Evolutionary conservation across 2,329 filamentous ascomycete genomes (phyloP).

Genomic region (Aspergillus hiratsukae): DNA sequence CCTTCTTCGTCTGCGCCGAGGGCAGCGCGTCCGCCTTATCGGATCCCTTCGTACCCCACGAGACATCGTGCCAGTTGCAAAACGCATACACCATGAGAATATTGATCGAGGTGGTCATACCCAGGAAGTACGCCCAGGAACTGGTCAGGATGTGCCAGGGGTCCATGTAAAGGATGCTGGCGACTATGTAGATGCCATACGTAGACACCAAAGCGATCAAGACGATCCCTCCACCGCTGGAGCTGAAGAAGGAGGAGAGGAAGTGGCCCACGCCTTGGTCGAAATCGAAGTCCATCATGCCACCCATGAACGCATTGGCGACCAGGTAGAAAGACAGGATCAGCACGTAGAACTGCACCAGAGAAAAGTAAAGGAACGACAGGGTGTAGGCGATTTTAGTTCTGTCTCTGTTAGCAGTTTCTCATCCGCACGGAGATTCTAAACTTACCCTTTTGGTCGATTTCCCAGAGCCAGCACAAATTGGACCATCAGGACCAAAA

Average conservation of each 20-base stretch:
- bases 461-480: conserved; percentile 97
- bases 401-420: not conserved
- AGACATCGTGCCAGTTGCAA: conserved; percentile 99
- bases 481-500: conserved; percentile 86
- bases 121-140: conserved; percentile 84
- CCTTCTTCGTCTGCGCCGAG: conserved; percentile 81
- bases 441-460: conserved; percentile 74
- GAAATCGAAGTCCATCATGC: conserved; percentile 59
- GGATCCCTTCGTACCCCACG: conserved; percentile 98
- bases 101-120: conserved; percentile 98
- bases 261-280: conserved; percentile 62
- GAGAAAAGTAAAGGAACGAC: conserved; percentile 79
- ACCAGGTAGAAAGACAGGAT: conserved; percentile 86
- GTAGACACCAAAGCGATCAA: conserved; percentile 89
- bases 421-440: not conserved
- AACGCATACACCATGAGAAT: conserved; percentile 99
- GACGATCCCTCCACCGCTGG: conserved; percentile 79
- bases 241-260: conserved; percentile 75
- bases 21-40: conserved; percentile 92
- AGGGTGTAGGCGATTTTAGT: conserved; percentile 83
- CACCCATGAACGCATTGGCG: conserved; percentile 67
- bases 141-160: conserved; percentile 99
- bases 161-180: conserved; percentile 95
- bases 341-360: conserved; percentile 88
- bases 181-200: conserved; percentile 94